phyloP scores from a whole-genome alignment of 257 asterid genomes.

The Echium plantagineum region DNA sequence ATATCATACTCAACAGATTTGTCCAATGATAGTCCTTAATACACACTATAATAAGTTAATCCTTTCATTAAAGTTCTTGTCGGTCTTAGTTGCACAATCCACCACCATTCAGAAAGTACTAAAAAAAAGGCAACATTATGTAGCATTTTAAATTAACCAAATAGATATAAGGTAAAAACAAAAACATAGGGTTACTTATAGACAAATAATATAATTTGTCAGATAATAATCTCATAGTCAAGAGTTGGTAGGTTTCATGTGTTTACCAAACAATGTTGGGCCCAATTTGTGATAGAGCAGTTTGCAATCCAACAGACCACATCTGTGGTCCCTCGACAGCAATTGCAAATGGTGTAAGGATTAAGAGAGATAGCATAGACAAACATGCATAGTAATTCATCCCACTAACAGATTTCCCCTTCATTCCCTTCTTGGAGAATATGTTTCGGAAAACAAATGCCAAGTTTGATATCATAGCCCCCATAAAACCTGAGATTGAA shows the following conservation, averaged over 20 bases:
- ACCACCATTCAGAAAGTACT: too few species aligned
- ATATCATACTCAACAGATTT: too few species aligned
- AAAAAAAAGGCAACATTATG: too few species aligned
- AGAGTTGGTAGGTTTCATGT: slow-evolving; percentile 21
- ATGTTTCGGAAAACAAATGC: slow-evolving; percentile 95
- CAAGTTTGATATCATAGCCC: slow-evolving; percentile 96
- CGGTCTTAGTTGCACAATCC: too few species aligned
- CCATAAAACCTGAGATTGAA: slow-evolving; percentile 80
- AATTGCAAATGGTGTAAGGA: slow-evolving; percentile 88
- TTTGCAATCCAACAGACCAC: slow-evolving; percentile 74
- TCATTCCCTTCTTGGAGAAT: slow-evolving; percentile 98
- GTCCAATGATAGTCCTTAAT: too few species aligned
- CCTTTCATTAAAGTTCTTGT: too few species aligned
- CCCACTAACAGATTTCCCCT: slow-evolving; percentile 89
- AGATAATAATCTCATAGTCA: slow-evolving; percentile 2
- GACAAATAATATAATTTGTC: too few species aligned
- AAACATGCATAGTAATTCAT: slow-evolving; percentile 97
- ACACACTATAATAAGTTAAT: too few species aligned
- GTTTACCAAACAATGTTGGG: slow-evolving; percentile 84
- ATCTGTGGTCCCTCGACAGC: slow-evolving; percentile 97
- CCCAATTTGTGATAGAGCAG: slow-evolving; percentile 58
- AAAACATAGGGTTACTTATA: too few species aligned
- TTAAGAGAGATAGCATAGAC: slow-evolving; percentile 66
- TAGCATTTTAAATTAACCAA: too few species aligned
- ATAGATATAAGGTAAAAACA: too few species aligned